Evolutionary conservation across 2,329 filamentous ascomycete species (phyloP).

Genomic region (Alternaria angustiovoidea): DNA sequence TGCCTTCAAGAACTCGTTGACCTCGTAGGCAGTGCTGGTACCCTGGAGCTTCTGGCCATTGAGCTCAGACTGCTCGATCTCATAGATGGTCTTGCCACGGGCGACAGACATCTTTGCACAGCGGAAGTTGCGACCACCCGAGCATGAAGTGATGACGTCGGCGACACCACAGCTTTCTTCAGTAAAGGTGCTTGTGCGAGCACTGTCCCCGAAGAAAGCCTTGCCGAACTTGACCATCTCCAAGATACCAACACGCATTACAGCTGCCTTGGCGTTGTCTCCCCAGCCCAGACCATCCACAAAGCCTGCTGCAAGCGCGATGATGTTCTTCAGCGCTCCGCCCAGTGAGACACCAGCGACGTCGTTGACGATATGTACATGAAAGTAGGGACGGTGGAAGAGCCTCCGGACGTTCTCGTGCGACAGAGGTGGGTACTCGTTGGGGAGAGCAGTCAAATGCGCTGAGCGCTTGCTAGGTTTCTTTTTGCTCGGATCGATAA

Average conservation of each 20-base stretch:
- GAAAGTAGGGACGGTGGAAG: conserved; percentile 97
- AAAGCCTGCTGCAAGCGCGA: conserved; percentile 92
- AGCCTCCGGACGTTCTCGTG: conserved; percentile 83
- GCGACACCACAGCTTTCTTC: conserved; percentile 95
- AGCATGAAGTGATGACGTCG: conserved; percentile 93
- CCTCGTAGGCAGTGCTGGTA: conserved; percentile 88
- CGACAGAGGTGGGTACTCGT: conserved; percentile 85
- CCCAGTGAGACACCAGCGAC: conserved; percentile 97
- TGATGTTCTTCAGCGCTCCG: conserved; percentile 95
- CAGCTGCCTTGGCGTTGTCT: conserved; percentile 97
- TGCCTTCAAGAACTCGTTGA: conserved; percentile 85
- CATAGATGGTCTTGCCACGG: conserved; percentile 78
- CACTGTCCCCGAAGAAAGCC: conserved; percentile 86
- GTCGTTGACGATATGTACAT: conserved; percentile 90
- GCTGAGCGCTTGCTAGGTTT: conserved; percentile 69
- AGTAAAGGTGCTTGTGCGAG: conserved; percentile 88
- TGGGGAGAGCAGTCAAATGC: conserved; percentile 76
- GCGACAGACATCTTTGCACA: conserved; percentile 90
- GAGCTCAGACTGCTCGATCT: conserved; percentile 87
- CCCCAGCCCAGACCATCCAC: conserved; percentile 97
- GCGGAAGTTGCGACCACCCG: conserved; percentile 89
- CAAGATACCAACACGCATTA: conserved; percentile 94
- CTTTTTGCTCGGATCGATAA: conserved; percentile 61
- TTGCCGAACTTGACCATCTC: conserved; percentile 98
- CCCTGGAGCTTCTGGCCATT: conserved; percentile 98